Evolutionary conservation across 75 land plant genomes (phyloP).

Genomic region (Pinus tabuliformis): DNA sequence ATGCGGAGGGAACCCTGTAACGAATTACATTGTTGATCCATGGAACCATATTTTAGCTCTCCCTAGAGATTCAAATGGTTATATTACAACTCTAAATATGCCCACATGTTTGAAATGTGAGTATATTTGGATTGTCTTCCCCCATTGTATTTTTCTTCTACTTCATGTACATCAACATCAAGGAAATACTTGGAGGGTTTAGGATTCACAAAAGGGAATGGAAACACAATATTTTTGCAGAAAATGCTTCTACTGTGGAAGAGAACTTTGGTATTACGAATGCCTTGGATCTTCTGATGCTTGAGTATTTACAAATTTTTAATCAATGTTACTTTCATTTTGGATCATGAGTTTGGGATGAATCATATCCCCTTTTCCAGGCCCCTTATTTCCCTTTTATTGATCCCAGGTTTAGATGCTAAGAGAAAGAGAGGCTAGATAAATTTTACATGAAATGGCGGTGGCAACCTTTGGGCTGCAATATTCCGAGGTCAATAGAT

Average conservation of each 20-base stretch:
- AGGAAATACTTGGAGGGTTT: not conserved
- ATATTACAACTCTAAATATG: too few species aligned
- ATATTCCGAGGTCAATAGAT: too few species aligned
- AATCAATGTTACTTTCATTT: slow-evolving; percentile 43
- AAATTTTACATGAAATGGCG: too few species aligned
- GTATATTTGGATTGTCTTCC: not conserved
- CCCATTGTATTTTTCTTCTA: not conserved
- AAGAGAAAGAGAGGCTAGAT: too few species aligned
- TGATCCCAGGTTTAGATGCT: slow-evolving; percentile 22
- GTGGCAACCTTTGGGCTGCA: too few species aligned
- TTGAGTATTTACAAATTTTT: slow-evolving; percentile 1
- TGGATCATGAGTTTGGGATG: slow-evolving; percentile 59
- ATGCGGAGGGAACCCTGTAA: too few species aligned
- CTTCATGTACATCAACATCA: slow-evolving; percentile 11
- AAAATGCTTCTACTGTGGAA: not conserved
- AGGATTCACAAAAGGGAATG: not conserved
- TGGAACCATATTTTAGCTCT: too few species aligned
- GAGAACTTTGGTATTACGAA: not conserved
- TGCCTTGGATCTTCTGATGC: not conserved
- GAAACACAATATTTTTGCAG: not conserved
- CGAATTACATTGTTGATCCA: too few species aligned
- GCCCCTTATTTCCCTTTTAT: not conserved
- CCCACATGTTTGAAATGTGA: too few species aligned
- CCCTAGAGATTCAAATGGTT: too few species aligned
- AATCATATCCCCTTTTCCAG: not conserved